phyloP scores from a whole-genome alignment of 2,329 filamentous ascomycete species.

The Fusarium kyushuense region DNA sequence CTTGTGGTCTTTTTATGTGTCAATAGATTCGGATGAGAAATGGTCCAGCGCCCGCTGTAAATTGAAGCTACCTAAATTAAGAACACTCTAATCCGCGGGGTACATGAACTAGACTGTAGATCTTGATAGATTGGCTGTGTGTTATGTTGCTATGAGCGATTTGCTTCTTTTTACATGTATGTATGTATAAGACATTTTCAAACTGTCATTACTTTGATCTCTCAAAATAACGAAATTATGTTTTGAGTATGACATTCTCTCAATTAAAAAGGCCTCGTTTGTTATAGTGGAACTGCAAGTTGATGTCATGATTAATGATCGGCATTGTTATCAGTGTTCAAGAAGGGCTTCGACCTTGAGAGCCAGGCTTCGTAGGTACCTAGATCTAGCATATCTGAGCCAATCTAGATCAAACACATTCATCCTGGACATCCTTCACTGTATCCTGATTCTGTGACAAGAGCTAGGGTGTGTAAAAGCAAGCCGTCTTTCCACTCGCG shows the following conservation, averaged over 20 bases:
- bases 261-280: background rate
- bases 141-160: conserved; percentile 12
- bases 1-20: conserved; percentile 44
- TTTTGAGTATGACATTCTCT: background rate
- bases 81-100: conserved; percentile 41
- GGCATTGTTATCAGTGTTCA: background rate
- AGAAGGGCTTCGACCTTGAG: conserved; percentile 27
- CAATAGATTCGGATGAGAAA: conserved; percentile 46
- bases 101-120: conserved; percentile 45
- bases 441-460: conserved; percentile 2
- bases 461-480: background rate
- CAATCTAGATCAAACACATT: background rate
- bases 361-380: background rate
- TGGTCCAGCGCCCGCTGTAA: conserved; percentile 40
- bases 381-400: background rate
- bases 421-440: background rate
- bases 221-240: background rate
- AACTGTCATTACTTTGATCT: background rate
- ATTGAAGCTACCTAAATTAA: conserved; percentile 26
- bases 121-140: conserved; percentile 17
- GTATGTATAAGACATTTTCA: background rate
- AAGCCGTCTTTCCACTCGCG: background rate
- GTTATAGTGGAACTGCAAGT: background rate
- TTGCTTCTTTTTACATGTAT: conserved; percentile 1
- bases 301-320: conserved; percentile 26